Evolutionary conservation across 306 rosid genomes (phyloP).

Genomic region (Fragaria nilgerrensis): DNA sequence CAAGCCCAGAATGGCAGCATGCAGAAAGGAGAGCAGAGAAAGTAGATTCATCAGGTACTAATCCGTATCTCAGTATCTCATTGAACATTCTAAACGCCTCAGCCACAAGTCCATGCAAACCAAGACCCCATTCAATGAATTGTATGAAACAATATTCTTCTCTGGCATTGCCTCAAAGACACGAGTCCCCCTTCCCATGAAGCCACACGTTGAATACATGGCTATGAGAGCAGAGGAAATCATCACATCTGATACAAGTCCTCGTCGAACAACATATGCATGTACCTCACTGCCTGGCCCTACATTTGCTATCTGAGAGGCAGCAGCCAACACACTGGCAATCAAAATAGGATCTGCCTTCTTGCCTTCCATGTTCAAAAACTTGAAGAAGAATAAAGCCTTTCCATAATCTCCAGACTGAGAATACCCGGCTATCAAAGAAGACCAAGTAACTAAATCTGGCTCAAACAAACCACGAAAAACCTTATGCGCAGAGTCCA

Average conservation of each 20-base stretch:
- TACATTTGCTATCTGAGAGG: slow-evolving; percentile 53
- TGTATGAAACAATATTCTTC: slow-evolving; percentile 62
- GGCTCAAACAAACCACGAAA: slow-evolving; percentile 56
- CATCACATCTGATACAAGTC: slow-evolving; percentile 63
- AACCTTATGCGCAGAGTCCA: slow-evolving; percentile 55
- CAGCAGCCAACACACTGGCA: slow-evolving; percentile 70
- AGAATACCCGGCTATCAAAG: slow-evolving; percentile 75
- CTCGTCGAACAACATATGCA: slow-evolving; percentile 66
- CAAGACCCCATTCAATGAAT: slow-evolving; percentile 67
- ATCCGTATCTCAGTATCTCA: slow-evolving; percentile 42
- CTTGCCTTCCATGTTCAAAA: slow-evolving; percentile 44
- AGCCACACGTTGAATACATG: slow-evolving; percentile 84
- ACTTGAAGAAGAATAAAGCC: slow-evolving; percentile 53
- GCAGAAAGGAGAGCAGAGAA: slow-evolving; percentile 83
- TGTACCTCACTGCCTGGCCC: slow-evolving; percentile 65
- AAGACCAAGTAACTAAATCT: slow-evolving; percentile 87
- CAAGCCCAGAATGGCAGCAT: slow-evolving; percentile 83
- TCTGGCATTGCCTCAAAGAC: slow-evolving; percentile 55
- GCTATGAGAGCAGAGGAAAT: slow-evolving; percentile 73
- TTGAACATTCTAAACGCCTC: slow-evolving; percentile 61
- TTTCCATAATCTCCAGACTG: slow-evolving; percentile 55
- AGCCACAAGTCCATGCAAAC: slow-evolving; percentile 71
- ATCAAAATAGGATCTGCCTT: slow-evolving; percentile 67
- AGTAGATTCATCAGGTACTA: slow-evolving; percentile 69
- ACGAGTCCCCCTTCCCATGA: slow-evolving; percentile 49